Base-by-base conservation (phyloP, 805 yeast species). In the Ogataea paradorogensis region DNA sequence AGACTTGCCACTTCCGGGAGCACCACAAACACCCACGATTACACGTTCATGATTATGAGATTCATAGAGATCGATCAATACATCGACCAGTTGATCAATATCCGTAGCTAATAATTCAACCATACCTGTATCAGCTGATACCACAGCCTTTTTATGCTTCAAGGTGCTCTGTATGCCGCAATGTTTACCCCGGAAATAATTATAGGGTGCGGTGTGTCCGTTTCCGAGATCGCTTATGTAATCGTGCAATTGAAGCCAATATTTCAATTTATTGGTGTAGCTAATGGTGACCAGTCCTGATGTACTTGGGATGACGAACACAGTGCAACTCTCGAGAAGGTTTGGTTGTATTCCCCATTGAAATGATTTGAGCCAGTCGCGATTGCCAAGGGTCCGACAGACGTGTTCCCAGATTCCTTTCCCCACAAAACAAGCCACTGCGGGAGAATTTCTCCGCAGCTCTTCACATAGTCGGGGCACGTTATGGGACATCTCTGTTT, bases 401-500 rank as follows among this genome's bases (percentile, higher is more conserved):
- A 84, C 58, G 3, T 71, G 57, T 39, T 81, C 86, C 87, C 88
- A 84, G 6, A 84, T 80, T 0, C 88, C 88, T 50, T 82, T 81
- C 1, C 93, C 93, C 3, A 84, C 76, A 15, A 84, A 59, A 24
- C 83, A 80, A 0, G 81, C 62, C 24, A 65, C 62, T 21, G 56
- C 48, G 0, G 84, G 78, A 1, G 56, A 40, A 22, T 65, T 45
- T 1, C 26, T 31, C 2, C 55, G 54, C 30, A 84, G 59, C 40
- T 74, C 78, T 0, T 47, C 46, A 15, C 79, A 59, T 18, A 84
- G 61, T 27, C 72, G 46, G 0, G 79, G 79, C 0, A 78, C 85
- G 32, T 76, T 79, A 2, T 61, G 64, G 9, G 65, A 51, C 71
- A 80, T 77, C 53, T 84, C 93, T 7, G 45, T 40, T 16, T 45